Evolutionary conservation across 2,329 filamentous ascomycete species (phyloP).

Genomic region (Colletotrichum kahawae): DNA sequence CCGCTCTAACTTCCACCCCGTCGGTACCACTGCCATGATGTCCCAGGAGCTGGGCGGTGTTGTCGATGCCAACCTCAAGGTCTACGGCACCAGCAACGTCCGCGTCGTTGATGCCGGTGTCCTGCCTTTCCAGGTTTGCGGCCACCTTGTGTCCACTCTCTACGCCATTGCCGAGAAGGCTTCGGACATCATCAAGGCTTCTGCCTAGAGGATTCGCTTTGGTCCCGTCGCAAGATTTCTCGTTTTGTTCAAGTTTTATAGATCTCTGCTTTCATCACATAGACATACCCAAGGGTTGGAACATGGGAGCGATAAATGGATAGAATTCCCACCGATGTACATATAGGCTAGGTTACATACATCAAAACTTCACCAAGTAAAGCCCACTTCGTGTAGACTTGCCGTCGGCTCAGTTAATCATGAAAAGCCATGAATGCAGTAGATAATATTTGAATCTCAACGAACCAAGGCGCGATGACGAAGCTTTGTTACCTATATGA

Average conservation of each 20-base stretch:
- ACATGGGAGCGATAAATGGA: not conserved
- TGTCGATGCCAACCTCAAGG: constrained; percentile 49
- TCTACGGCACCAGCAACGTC: constrained; percentile 55
- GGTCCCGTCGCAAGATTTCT: not conserved
- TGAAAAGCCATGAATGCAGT: rapidly evolving
- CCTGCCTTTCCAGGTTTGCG: constrained; percentile 54
- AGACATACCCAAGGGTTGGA: not conserved
- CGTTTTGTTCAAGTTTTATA: not conserved
- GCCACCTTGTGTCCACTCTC: constrained; percentile 53
- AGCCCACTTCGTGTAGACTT: rapidly evolving
- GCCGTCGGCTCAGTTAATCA: not conserved
- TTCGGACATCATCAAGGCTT: constrained; percentile 32
- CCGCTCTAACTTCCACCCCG: constrained; percentile 45
- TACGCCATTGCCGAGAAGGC: constrained; percentile 58
- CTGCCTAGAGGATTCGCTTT: not conserved
- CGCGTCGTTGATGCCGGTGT: constrained; percentile 55
- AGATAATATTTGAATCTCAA: not conserved
- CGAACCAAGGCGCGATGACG: rapidly evolving
- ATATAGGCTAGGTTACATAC: not conserved
- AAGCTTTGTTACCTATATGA: not conserved
- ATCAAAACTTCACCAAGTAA: not conserved
- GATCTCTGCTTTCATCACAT: not conserved
- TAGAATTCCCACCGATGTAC: not conserved
- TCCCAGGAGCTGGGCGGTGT: constrained; percentile 53
- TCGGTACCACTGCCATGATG: constrained; percentile 57